Conservation (phyloP, 306 rosid species). For the Rosa persica region DNA sequence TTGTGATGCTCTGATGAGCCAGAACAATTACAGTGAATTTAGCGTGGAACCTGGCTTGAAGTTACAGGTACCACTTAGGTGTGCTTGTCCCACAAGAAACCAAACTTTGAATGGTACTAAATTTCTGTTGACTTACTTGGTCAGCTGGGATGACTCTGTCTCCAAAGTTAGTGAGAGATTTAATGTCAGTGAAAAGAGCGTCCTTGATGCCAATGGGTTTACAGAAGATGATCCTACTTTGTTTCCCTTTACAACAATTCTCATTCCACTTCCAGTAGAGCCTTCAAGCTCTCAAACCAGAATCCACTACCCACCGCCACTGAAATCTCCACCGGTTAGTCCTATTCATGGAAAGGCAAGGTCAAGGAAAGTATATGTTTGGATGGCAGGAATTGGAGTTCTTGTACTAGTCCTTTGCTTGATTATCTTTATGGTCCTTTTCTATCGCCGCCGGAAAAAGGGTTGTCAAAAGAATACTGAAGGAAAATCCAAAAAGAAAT, state of each 20-base stretch:
- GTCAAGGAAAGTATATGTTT: constrained; percentile 18
- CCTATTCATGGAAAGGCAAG: constrained; percentile 2
- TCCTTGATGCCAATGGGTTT: constrained; percentile 54
- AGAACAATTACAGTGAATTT: constrained; percentile 34
- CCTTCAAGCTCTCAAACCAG: constrained; percentile 40
- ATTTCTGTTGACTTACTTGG: constrained; percentile 49
- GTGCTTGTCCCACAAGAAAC: constrained; percentile 63
- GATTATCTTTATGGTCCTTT: constrained; percentile 12
- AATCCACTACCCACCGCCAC: constrained; percentile 11
- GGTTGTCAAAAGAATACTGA: background rate
- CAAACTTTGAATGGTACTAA: constrained; percentile 42
- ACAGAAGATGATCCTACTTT: constrained; percentile 22
- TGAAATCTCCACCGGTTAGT: constrained; percentile 17
- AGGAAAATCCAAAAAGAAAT: background rate
- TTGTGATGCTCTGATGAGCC: constrained; percentile 50
- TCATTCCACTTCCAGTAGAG: constrained; percentile 53
- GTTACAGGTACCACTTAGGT: constrained; percentile 62
- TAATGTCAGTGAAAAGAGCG: constrained; percentile 30
- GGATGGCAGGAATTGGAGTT: constrained; percentile 28
- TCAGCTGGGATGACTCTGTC: constrained; percentile 40
- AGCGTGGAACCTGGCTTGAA: constrained; percentile 33
- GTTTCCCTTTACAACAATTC: constrained; percentile 50
- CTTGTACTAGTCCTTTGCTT: constrained; percentile 20
- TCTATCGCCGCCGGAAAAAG: constrained; percentile 31
- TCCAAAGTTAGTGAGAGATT: constrained; percentile 39